Conservation (phyloP, 208 protist species). For the Leishmania amazonensis region DNA sequence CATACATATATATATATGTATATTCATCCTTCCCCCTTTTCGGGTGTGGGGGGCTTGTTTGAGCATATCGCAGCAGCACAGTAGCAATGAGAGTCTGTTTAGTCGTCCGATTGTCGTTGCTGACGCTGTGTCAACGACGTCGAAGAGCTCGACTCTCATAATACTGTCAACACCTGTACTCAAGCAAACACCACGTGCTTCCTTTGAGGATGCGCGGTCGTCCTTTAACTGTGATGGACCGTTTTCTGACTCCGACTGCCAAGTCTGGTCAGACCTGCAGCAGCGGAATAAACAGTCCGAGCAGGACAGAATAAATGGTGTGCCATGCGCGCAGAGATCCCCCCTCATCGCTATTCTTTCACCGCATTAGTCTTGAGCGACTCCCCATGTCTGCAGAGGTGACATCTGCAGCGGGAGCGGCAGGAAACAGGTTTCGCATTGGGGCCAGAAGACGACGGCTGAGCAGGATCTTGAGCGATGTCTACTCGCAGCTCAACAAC, state of each 20-base stretch:
- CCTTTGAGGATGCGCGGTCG: neutral
- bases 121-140: neutral
- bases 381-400: constrained; percentile 14
- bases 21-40: neutral
- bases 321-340: constrained; percentile 26
- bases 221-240: constrained; percentile 8
- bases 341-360: constrained; percentile 36
- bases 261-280: constrained; percentile 22
- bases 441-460: constrained; percentile 29
- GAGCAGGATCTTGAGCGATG: constrained; percentile 42
- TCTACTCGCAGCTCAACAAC: constrained; percentile 27
- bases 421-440: constrained; percentile 21
- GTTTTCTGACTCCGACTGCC: constrained; percentile 23
- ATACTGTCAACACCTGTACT: neutral
- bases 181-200: neutral
- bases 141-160: neutral
- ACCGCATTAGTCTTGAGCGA: constrained; percentile 40
- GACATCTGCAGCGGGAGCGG: neutral
- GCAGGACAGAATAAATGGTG: neutral
- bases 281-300: neutral
- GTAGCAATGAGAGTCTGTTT: constrained; percentile 6
- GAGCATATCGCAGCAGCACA: neutral
- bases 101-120: neutral
- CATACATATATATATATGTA: neutral
- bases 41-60: neutral